A percentile compares a stretch with the other conserved stretches of the same genome.
Evolutionary conservation across 2,329 filamentous ascomycete genomes (phyloP).

Genomic region (Sphaerulina musiva): DNA sequence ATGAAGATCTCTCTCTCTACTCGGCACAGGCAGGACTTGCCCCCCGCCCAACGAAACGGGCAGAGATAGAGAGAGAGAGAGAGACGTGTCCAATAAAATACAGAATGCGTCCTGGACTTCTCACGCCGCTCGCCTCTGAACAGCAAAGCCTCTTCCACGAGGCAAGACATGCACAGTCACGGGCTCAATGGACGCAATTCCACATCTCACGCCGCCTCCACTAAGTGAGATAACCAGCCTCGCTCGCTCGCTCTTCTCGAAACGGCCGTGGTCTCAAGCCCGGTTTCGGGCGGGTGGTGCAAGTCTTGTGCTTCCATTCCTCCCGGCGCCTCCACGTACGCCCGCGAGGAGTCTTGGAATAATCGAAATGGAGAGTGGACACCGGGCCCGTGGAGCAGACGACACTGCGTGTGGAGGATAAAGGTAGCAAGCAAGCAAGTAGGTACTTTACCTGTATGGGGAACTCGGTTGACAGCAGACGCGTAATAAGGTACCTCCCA

Average conservation of each 20-base stretch:
- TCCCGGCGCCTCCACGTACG: too few species aligned
- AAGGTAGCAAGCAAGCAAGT: too few species aligned
- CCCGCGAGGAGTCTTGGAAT: too few species aligned
- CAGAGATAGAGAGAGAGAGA: not conserved
- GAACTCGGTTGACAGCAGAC: not conserved
- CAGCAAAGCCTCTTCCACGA: too few species aligned
- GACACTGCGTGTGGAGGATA: too few species aligned
- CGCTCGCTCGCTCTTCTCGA: not conserved
- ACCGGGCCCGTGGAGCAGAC: not conserved
- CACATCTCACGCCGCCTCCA: not conserved
- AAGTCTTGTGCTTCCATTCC: not conserved
- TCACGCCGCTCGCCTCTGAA: too few species aligned
- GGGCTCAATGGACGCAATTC: not conserved
- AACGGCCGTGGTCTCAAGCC: slow-evolving; percentile 12
- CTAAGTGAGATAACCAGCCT: not conserved
- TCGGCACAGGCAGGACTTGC: too few species aligned
- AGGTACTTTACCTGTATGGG: too few species aligned
- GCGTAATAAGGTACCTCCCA: not conserved
- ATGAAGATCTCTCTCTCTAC: not conserved
- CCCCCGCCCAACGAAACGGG: not conserved
- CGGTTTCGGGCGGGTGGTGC: slow-evolving; percentile 8
- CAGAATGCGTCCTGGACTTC: not conserved
- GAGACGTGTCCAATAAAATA: not conserved
- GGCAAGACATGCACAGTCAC: too few species aligned
- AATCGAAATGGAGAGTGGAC: not conserved